Percentiles rank a stretch among this genome's conserved stretches.
These are phyloP conservation scores for Polygonum aviculare DNA, from an alignment of 148 eudicot species.

Conservation along the genomic window DNA sequence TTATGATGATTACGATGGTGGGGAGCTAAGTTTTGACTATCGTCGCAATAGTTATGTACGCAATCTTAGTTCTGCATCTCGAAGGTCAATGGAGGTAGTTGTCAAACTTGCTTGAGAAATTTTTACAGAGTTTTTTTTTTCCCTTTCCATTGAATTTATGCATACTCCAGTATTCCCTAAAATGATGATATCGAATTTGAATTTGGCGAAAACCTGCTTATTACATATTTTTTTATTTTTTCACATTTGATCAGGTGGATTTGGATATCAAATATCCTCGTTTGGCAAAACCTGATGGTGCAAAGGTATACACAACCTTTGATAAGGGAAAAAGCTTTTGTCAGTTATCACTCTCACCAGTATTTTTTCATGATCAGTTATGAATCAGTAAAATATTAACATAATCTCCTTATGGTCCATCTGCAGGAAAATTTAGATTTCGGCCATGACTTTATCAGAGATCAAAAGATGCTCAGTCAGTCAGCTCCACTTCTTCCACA, in stretches of 20 bases:
- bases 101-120: not conserved
- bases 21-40: slow-evolving; percentile 55
- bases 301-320: slow-evolving; percentile 30
- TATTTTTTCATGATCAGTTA: not conserved
- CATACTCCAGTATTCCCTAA: not conserved
- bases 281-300: slow-evolving; percentile 21
- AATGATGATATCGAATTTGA: not conserved
- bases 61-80: slow-evolving; percentile 28
- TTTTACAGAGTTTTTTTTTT: not conserved
- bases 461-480: slow-evolving; percentile 44
- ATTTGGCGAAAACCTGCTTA: not conserved
- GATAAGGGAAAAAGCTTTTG: not conserved
- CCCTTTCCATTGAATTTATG: not conserved
- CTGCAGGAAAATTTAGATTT: slow-evolving; percentile 32
- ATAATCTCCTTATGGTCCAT: not conserved
- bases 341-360: not conserved
- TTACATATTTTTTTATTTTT: not conserved
- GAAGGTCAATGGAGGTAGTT: slow-evolving; percentile 57
- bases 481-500: slow-evolving; percentile 75
- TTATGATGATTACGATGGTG: slow-evolving; percentile 13
- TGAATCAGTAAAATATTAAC: not conserved
- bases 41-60: slow-evolving; percentile 25
- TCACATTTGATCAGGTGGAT: slow-evolving; percentile 39
- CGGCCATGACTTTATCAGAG: slow-evolving; percentile 25
- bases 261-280: slow-evolving; percentile 28